Evolutionary conservation across 208 protist species (phyloP), one percentile per base, ranked within the genome.

Genomic region (Trypanosoma boissoni): DNA sequence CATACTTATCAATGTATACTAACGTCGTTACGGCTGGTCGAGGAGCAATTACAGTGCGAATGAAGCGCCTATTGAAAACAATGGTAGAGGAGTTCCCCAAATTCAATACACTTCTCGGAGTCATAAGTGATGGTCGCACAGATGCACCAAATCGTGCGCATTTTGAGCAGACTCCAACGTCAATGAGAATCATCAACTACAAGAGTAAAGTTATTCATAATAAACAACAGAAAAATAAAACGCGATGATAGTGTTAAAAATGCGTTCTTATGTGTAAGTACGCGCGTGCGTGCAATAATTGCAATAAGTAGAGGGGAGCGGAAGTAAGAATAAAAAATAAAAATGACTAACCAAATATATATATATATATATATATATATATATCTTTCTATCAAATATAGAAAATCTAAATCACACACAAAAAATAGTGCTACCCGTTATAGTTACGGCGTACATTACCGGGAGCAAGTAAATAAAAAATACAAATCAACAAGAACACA

Each of bases 31-130:
- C 86, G 3, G 74, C 86, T 20, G 89, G 86, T 0, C 86, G 77
- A 1, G 89, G 89, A 7, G 85, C 72, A 43, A 95, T 88, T 24
- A 93, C 76, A 6, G 82, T 93, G 39, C 89, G 85, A 48, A 95
- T 91, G 16, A 24, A 16, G 42, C 73, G 66, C 27, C 32, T 10
- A 21, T 31, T 62, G 60, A n/a, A n/a, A 20, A 20, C 46, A 52
- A 14, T 20, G 14, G 18, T 27, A 20, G 46, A 26, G 18, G 12
- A 52, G 12, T 12, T 52, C 16, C 18, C 12, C n/a, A 52, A 52
- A 12, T 52, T 12, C 12, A 12, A 23, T 27, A n/a, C 37, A 43
- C 37, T 43, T n/a, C 37, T 43, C 16, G n/a, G 8, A 6, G 34
- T 39, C 34, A 39, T 16, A 6, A 39, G 34, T 39, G 34, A 16